Percentiles rank a stretch among this genome's conserved stretches.
phyloP scores from a whole-genome alignment of 1,284 basidiomycete species.

The Melampsora larici-populina region DNA sequence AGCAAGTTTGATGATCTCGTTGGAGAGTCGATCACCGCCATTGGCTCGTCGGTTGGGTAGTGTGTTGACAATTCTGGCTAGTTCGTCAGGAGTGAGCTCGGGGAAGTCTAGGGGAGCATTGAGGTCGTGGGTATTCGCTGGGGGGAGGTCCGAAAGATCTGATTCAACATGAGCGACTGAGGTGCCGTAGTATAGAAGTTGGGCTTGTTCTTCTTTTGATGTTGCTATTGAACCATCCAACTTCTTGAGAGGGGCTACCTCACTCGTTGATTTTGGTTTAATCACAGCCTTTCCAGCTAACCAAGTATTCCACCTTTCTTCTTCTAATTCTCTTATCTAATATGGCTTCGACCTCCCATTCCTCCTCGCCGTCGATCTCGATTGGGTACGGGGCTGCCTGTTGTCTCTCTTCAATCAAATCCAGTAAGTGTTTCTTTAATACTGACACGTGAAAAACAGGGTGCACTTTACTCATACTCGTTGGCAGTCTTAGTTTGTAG shows the following conservation, averaged over 20 bases:
- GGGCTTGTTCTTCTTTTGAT: neutral
- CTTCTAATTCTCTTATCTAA: no score
- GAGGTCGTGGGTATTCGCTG: no score
- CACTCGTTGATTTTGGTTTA: neutral
- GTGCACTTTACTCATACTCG: no score
- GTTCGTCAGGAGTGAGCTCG: neutral
- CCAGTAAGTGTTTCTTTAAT: no score
- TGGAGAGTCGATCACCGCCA: neutral
- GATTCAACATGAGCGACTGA: neutral
- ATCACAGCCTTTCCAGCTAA: no score
- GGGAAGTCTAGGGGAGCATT: neutral
- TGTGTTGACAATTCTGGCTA: neutral
- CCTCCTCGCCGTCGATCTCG: no score
- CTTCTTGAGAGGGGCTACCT: neutral
- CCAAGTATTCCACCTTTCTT: no score
- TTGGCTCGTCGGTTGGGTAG: neutral
- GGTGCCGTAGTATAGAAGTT: neutral
- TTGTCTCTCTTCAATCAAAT: no score
- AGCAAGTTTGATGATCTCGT: neutral
- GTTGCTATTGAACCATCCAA: neutral
- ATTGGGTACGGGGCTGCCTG: no score
- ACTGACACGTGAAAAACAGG: no score
- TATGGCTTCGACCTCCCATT: no score
- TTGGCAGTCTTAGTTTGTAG: no score
- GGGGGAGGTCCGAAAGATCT: neutral